Evolutionary conservation across 2,329 filamentous ascomycete species (phyloP), one percentile per base, ranked within the genome.

Genomic region (Periglandula ipomoeae): DNA sequence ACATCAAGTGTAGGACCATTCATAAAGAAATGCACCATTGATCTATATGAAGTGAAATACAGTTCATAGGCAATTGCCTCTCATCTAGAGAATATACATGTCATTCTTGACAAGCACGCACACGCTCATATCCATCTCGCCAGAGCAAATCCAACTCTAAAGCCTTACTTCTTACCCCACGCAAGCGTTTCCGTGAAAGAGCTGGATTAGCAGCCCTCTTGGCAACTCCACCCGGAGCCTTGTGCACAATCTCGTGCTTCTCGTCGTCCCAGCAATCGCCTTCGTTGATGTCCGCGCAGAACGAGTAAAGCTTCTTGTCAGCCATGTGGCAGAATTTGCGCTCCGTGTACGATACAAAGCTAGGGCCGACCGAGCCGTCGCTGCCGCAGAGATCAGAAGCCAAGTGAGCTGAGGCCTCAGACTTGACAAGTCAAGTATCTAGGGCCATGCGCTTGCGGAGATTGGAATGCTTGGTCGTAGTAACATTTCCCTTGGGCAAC

Each of bases 311-410:
- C 5, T 43, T 53, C 50, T 55, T 55, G 42, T 34, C 43, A 15
- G 46, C 43, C 55, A 55, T 56, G 52, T 53, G 37, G 46, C 53
- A 56, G 46, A 55, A 55, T 42, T 52, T 54, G 11, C 44, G n/a
- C 35, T 56, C 55, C 4, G 10, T 20, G 45, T 52, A 53, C 4
- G 52, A 56, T 5, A 55, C 50, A 11, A 56, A 53, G 47, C 44
- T 49, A 17, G 47, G 47, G 7, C 47, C 47, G 13, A 45, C 6
- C 3, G 13, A 41, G 52, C 1, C 38, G 32, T 44, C 26, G 42
- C 26, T 50, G 17, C 43, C 39, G 50, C 53, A 56, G 27, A 56
- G 53, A 27, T 49, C 41, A 5, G 50, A 23, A 17, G 54, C 53
- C 5, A 13, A 13, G 7, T 46, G 44, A 4, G 34, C 27, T 13